Evolutionary conservation across 768 basidiomycete genomes (phyloP), one percentile per base, ranked within the genome.

Genomic region (Gymnopilus junonius): DNA sequence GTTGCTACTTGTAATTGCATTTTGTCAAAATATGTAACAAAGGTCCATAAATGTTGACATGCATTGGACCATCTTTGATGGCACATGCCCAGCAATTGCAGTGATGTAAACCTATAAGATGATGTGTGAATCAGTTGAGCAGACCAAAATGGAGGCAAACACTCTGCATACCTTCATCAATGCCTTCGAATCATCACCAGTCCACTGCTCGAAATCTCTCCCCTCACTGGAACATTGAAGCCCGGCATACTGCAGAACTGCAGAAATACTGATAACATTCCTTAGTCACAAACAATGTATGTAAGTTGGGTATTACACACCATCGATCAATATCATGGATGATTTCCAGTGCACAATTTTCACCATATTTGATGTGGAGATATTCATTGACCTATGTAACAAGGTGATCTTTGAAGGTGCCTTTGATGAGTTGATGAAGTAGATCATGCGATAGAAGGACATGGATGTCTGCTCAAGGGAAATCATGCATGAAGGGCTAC

Each of bases 341-440:
- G 15, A 79, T 78, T 40, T 60, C 64, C 11, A 67, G 35, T 3
- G 70, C 75, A 2, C 39, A 17, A 15, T 65, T 46, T 32, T 70
- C 64, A 8, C 65, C 60, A 57, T 62, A 50, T 2, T 14, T 39
- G 15, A 63, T 74, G 59, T 25, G 32, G 4, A 83, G 65, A 42
- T 77, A 80, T 11, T 75, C 62, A 1, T 58, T 46, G 0, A 79
- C 73, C 80, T 79, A 82, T n/a, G 50, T 60, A 1, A 80, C 78
- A 6, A 82, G 67, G 53, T 80, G 80, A 50, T 80, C 80, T 59
- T 80, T 82, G 70, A n/a, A n/a, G n/a, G n/a, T n/a, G n/a, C n/a
- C n/a, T n/a, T n/a, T 80, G 67, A 80, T 78, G 5, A 82, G 34
- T 65, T 80, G 79, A 65, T 82, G 79, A 0, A 80, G 68, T 1